Evolutionary conservation across 1,284 basidiomycete genomes (phyloP).

Genomic region (Ceratobasidium sp.): DNA sequence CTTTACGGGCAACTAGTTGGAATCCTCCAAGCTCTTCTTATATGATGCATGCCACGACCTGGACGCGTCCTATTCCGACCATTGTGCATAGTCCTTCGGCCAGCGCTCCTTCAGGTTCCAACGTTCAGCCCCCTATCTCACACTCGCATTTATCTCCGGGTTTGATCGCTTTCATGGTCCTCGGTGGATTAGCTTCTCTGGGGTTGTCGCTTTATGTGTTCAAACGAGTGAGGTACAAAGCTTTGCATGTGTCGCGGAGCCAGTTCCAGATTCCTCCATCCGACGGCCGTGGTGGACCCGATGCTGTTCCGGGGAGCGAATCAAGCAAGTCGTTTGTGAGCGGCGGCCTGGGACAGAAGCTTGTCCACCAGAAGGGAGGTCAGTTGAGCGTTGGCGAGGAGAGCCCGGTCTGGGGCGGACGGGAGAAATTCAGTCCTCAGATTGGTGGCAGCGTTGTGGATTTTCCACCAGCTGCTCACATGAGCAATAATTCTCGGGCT

Average conservation of each 20-base stretch:
- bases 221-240: slow-evolving; percentile 26
- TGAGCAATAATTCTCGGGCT: slow-evolving; percentile 1
- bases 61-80: slow-evolving; percentile 23
- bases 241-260: slow-evolving; percentile 31
- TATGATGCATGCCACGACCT: not conserved
- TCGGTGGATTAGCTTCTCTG: slow-evolving; percentile 10
- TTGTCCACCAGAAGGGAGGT: slow-evolving; percentile 14
- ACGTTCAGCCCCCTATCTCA: not conserved
- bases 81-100: slow-evolving; percentile 7
- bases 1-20: not conserved
- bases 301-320: slow-evolving; percentile 22
- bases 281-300: not conserved
- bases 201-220: slow-evolving; percentile 31
- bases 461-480: slow-evolving; percentile 22
- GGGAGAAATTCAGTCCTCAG: slow-evolving; percentile 37
- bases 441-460: not conserved
- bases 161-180: slow-evolving; percentile 24
- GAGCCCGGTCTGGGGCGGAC: slow-evolving; percentile 36
- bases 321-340: slow-evolving; percentile 36
- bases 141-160: slow-evolving; percentile 38
- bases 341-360: slow-evolving; percentile 10
- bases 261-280: slow-evolving; percentile 29
- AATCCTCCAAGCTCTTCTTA: not conserved
- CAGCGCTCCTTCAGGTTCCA: slow-evolving; percentile 3
- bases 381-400: not conserved